A percentile compares a stretch with the other conserved stretches of the same genome.
These are phyloP conservation scores for Epithemia pelagica DNA, from an alignment of 108 stramenopile species.

Conservation along the genomic window DNA sequence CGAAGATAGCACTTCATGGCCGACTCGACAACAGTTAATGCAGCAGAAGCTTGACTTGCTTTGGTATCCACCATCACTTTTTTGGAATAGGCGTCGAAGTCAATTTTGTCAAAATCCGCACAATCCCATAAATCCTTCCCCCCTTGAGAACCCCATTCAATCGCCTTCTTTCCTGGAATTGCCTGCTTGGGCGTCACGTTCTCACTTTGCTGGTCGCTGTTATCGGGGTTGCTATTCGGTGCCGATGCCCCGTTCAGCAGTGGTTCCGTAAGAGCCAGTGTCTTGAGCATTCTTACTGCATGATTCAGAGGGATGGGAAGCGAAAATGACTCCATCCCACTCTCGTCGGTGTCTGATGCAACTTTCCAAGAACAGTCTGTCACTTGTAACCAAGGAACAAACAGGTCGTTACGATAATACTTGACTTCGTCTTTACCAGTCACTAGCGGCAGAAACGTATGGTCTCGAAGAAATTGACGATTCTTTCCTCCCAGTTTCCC, in stretches of 20 bases:
- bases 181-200: too few species aligned
- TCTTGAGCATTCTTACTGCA: slow-evolving; percentile 22
- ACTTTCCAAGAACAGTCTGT: neutral
- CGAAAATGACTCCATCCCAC: slow-evolving; percentile 21
- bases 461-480: slow-evolving; percentile 72
- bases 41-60: slow-evolving; percentile 37
- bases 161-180: too few species aligned
- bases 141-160: slow-evolving; percentile 12
- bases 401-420: neutral
- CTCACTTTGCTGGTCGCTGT: neutral
- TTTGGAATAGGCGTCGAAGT: slow-evolving; percentile 40
- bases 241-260: neutral
- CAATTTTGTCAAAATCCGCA: slow-evolving; percentile 19
- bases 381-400: neutral
- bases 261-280: slow-evolving; percentile 17
- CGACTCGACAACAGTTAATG: neutral
- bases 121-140: slow-evolving; percentile 1
- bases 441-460: neutral
- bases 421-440: neutral
- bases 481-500: slow-evolving; percentile 90
- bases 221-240: neutral
- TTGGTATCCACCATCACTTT: slow-evolving; percentile 39
- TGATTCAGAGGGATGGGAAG: slow-evolving; percentile 31
- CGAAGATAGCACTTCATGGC: neutral
- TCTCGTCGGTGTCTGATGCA: too few species aligned